Evolutionary conservation across 495 filamentous ascomycete species (phyloP).

Genomic region (Penicillium samsonianum): DNA sequence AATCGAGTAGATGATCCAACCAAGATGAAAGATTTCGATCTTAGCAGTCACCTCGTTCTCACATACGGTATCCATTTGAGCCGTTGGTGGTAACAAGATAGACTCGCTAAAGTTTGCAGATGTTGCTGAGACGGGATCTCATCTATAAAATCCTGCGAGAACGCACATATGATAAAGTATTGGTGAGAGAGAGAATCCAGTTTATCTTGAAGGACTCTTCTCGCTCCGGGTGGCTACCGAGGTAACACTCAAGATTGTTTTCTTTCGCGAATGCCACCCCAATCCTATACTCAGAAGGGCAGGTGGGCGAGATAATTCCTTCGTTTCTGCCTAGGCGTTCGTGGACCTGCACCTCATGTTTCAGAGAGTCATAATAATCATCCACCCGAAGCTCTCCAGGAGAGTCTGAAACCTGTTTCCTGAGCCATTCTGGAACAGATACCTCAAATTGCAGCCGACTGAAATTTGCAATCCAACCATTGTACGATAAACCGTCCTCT

Average conservation of each 20-base stretch:
- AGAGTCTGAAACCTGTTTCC: too few relatives aligned
- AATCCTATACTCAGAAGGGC: background rate
- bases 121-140: background rate
- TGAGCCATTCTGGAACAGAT: background rate
- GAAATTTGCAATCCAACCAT: background rate
- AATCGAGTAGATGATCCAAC: conserved; percentile 3
- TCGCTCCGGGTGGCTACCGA: background rate
- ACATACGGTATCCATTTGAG: background rate
- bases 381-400: background rate
- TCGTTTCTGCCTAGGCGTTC: background rate
- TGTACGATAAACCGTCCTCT: background rate
- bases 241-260: background rate
- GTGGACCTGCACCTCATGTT: background rate
- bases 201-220: background rate
- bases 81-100: background rate
- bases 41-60: background rate
- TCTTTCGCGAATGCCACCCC: background rate
- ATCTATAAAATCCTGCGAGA: background rate
- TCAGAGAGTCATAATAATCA: background rate
- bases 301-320: background rate
- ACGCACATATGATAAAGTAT: background rate
- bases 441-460: background rate
- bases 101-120: background rate
- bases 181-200: conserved; percentile 1
- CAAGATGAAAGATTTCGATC: conserved; percentile 5